These are phyloP conservation scores for Tylopilus subfusipes DNA, from an alignment of 768 basidiomycete species.

Conservation along the genomic window DNA sequence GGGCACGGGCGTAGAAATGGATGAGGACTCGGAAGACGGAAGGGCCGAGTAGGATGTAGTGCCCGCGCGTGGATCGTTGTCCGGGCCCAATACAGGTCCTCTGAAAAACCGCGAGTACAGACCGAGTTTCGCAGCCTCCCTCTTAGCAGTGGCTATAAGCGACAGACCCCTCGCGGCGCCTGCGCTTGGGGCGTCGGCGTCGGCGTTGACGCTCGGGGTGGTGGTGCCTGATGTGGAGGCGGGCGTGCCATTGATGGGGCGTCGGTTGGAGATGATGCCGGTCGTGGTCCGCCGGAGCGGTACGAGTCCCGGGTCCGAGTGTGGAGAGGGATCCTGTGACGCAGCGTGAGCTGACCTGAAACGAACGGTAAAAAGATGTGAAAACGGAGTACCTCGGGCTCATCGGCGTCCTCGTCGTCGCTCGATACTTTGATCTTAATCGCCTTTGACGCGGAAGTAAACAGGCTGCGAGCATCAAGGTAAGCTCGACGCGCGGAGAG, in stretches of 20 bases:
- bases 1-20: neutral
- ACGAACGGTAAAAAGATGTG: neutral
- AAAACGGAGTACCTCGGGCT: conserved; percentile 5
- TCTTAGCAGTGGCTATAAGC: conserved; percentile 63
- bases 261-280: conserved; percentile 71
- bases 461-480: conserved; percentile 41
- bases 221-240: conserved; percentile 43
- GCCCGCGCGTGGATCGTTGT: conserved; percentile 13
- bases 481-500: neutral
- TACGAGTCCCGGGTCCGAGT: conserved; percentile 11
- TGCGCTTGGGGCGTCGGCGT: neutral
- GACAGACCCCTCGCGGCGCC: conserved; percentile 33
- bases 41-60: neutral
- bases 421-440: conserved; percentile 68
- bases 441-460: conserved; percentile 75
- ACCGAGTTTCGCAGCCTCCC: conserved; percentile 68
- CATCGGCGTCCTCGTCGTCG: conserved; percentile 47
- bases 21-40: neutral
- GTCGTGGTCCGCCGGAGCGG: conserved; percentile 60
- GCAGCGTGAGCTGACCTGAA: neutral
- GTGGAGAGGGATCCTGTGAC: conserved; percentile 15
- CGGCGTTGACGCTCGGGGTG: conserved; percentile 34
- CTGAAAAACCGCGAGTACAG: conserved; percentile 83
- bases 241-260: conserved; percentile 50
- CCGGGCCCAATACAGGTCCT: conserved; percentile 64